Evolutionary conservation across 768 basidiomycete species (phyloP), one percentile per base, ranked within the genome.

Genomic region (Ramaria sp.): DNA sequence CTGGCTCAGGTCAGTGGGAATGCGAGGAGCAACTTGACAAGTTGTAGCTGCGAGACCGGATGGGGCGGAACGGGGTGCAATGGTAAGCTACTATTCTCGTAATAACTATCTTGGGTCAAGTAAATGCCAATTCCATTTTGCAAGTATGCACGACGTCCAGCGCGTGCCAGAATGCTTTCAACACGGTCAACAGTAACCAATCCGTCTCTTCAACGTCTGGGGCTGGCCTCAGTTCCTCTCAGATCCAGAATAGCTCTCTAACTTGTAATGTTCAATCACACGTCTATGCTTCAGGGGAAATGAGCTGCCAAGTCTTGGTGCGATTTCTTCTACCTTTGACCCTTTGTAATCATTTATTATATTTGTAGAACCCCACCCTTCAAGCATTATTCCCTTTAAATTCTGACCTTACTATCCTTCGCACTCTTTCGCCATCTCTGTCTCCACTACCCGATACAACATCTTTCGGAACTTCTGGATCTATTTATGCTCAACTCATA

Each of bases 291-390:
- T 76, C 85, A 2, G 78, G 88, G 3, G 81, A 92, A 65, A 81
- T 94, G 74, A 88, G 87, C 58, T 97, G 94, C 68, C 70, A 74
- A 52, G 91, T 95, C 12, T 73, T 78, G 55, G 91, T 91, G 67
- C 52, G 84, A 77, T 20, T 54, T 52, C 15, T 30, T 58, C 15
- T 51, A 13, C 7, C 42, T 7, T 44, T 52, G 18, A 45, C 55
- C 30, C 51, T 54, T 30, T 42, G 25, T 27, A 6, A 52, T 12
- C n/a, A n/a, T n/a, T n/a, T n/a, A n/a, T n/a, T n/a, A n/a, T n/a
- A n/a, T n/a, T n/a, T n/a, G n/a, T 51, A 93, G 89, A 91, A 94
- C 62, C 87, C 89, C 1, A 93, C 89, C 0, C 70, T 97, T 0
- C 83, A 88, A 73, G 71, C 73, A 0, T 60, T 95, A 15, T 96